Percentiles rank a stretch among this genome's conserved stretches.
These are phyloP conservation scores for Chalaropsis thielavioides DNA, from an alignment of 2,329 filamentous ascomycete genomes.

Conservation along the genomic window DNA sequence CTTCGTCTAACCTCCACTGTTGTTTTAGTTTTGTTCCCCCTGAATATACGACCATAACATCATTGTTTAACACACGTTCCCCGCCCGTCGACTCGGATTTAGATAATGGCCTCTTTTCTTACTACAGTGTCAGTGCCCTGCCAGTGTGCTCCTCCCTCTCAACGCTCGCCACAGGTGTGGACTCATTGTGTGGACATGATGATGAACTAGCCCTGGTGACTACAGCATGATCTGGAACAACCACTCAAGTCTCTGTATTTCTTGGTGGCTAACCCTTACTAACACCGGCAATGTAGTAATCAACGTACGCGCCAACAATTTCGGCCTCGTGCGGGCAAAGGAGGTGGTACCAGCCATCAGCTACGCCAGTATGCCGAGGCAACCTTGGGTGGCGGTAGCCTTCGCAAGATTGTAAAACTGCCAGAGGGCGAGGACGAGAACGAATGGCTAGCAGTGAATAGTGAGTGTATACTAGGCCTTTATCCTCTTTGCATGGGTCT, in stretches of 20 bases:
- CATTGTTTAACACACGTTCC: neutral
- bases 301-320: constrained; percentile 82
- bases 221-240: too few species aligned
- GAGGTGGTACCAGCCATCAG: constrained; percentile 77
- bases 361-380: constrained; percentile 96
- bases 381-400: constrained; percentile 82
- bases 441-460: constrained; percentile 96
- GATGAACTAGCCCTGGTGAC: too few species aligned
- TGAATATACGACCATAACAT: constrained; percentile 6
- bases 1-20: neutral
- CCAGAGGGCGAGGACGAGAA: constrained; percentile 96
- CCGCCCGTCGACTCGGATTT: neutral
- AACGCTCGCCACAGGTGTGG: neutral
- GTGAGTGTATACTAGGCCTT: constrained; percentile 36
- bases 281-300: constrained; percentile 42
- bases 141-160: neutral
- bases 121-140: constrained; percentile 29
- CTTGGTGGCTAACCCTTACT: neutral
- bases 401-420: constrained; percentile 91
- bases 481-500: neutral
- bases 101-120: constrained; percentile 30
- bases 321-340: constrained; percentile 75
- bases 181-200: neutral
- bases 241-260: constrained; percentile 14
- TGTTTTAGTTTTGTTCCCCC: neutral